Evolutionary conservation across 2,329 filamentous ascomycete species (phyloP).

Genomic region (Bretziella fagacearum): DNA sequence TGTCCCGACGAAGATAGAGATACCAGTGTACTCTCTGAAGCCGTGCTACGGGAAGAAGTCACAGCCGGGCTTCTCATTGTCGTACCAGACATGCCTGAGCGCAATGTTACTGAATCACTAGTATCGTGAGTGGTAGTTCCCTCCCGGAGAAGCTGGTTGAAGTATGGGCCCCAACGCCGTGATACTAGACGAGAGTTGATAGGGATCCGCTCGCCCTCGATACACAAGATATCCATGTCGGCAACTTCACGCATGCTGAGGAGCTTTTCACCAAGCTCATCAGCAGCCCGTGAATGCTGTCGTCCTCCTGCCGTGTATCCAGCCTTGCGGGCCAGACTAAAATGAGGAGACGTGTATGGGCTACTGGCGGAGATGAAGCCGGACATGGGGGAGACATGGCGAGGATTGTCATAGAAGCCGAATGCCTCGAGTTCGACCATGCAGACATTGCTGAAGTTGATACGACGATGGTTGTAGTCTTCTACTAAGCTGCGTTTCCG

Average conservation of each 20-base stretch:
- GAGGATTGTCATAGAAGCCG: slow-evolving; percentile 89
- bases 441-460: slow-evolving; percentile 94
- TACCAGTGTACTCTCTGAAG: slow-evolving; percentile 28
- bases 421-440: slow-evolving; percentile 96
- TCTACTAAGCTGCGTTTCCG: slow-evolving; percentile 86
- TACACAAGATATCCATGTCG: slow-evolving; percentile 92
- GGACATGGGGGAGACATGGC: slow-evolving; percentile 59
- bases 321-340: slow-evolving; percentile 41
- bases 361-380: slow-evolving; percentile 71
- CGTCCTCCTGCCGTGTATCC: slow-evolving; percentile 58
- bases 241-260: slow-evolving; percentile 67
- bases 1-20: slow-evolving; percentile 25
- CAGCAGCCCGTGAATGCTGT: slow-evolving; percentile 57
- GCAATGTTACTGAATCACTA: slow-evolving; percentile 57
- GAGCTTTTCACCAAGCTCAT: slow-evolving; percentile 70
- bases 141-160: slow-evolving; percentile 78
- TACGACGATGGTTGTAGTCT: slow-evolving; percentile 92
- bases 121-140: slow-evolving; percentile 52
- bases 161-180: slow-evolving; percentile 86
- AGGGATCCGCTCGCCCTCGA: slow-evolving; percentile 78
- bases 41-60: slow-evolving; percentile 38
- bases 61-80: slow-evolving; percentile 28
- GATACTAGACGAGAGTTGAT: slow-evolving; percentile 83
- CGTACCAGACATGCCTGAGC: slow-evolving; percentile 41
- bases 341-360: slow-evolving; percentile 41